Evolutionary conservation across 192 early-diverging fungal species (phyloP).

Genomic region (Coemansia sp.): DNA sequence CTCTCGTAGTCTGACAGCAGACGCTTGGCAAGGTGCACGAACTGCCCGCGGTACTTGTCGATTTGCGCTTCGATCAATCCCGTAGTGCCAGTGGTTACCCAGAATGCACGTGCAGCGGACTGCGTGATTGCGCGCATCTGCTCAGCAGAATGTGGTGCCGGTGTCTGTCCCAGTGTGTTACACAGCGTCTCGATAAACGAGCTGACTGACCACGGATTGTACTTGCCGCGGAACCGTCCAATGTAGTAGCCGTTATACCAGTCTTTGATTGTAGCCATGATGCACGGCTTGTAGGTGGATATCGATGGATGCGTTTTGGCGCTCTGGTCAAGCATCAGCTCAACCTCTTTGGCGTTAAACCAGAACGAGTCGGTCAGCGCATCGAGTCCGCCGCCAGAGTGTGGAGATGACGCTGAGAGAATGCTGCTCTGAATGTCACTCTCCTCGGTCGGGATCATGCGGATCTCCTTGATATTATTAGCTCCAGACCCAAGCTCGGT

Average conservation of each 20-base stretch:
- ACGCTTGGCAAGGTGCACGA: conserved; percentile 11
- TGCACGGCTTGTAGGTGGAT: conserved; percentile 6
- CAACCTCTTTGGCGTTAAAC: conserved; percentile 35
- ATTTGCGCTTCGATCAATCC: conserved; percentile 16
- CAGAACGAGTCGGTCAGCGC: conserved; percentile 30
- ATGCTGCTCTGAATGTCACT: conserved; percentile 29
- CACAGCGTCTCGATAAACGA: conserved; percentile 32
- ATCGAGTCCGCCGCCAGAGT: conserved; percentile 29
- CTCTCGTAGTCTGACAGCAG: conserved; percentile 14
- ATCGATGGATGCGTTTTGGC: conserved; percentile 4
- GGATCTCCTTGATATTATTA: conserved; percentile 41
- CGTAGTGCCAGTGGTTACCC: conserved; percentile 22
- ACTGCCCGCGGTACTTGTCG: conserved; percentile 11
- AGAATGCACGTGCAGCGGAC: conserved; percentile 12
- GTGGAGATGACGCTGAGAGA: conserved; percentile 14
- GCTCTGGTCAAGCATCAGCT: conserved; percentile 32
- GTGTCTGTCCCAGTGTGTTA: conserved; percentile 11
- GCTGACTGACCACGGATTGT: conserved; percentile 48
- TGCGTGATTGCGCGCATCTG: conserved; percentile 6
- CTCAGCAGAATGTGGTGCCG: background rate
- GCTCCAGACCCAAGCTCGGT: conserved; percentile 40
- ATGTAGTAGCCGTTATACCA: conserved; percentile 24
- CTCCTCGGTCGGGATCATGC: conserved; percentile 26
- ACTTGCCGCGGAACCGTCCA: conserved; percentile 27
- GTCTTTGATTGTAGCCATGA: conserved; percentile 8